phyloP scores from a whole-genome alignment of 1,139 yeast species.

The Kazachstania sp. region DNA sequence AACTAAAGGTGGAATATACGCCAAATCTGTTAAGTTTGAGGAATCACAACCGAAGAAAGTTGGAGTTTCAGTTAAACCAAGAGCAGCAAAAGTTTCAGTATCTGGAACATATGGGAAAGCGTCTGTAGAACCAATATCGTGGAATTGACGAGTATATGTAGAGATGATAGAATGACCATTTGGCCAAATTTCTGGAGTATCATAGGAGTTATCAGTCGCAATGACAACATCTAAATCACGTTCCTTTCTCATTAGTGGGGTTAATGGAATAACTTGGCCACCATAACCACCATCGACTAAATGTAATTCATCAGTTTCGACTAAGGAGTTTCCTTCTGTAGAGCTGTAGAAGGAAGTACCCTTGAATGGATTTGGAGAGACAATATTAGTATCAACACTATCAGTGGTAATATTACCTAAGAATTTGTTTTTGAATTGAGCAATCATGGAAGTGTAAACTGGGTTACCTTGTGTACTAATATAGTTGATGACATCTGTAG shows the following conservation, averaged over 20 bases:
- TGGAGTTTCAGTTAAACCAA: conserved; percentile 53
- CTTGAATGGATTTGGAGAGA: conserved; percentile 61
- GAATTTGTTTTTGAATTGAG: conserved; percentile 31
- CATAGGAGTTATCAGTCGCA: conserved; percentile 82
- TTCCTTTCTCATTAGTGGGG: conserved; percentile 62
- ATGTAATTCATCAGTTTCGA: conserved; percentile 39
- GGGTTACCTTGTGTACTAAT: conserved; percentile 52
- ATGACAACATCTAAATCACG: conserved; percentile 68
- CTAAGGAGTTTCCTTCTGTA: conserved; percentile 23
- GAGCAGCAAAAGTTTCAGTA: conserved; percentile 47
- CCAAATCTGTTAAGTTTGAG: conserved; percentile 48
- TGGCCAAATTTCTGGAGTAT: conserved; percentile 62
- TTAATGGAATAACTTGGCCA: conserved; percentile 64
- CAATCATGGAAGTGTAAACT: conserved; percentile 5
- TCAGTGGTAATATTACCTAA: conserved; percentile 39
- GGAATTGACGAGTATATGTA: conserved; percentile 64
- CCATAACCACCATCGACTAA: conserved; percentile 92
- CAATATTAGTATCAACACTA: conserved; percentile 60
- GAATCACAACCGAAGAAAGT: conserved; percentile 83
- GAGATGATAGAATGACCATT: conserved; percentile 60
- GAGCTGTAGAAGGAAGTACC: conserved; percentile 37
- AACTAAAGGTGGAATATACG: conserved; percentile 60
- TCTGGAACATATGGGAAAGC: conserved; percentile 87
- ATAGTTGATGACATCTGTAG: conserved; percentile 69
- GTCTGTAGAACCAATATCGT: conserved; percentile 52